Conservation (phyloP, 2,329 filamentous ascomycete genomes). For the Colletotrichum camelliae region DNA sequence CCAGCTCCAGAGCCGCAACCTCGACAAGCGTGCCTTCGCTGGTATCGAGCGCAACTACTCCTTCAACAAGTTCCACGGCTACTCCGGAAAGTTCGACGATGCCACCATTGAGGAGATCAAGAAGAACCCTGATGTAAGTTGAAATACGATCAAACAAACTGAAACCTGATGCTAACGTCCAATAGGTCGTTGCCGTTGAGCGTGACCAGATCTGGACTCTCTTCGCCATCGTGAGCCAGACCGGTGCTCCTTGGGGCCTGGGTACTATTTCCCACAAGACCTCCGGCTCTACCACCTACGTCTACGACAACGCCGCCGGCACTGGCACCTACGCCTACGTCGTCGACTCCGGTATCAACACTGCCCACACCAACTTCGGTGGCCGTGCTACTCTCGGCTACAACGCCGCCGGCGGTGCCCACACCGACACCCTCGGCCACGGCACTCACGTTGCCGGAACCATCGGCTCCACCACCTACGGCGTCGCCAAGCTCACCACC, state of each 20-base stretch:
- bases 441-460: conserved; percentile 55
- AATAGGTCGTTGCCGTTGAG: conserved; percentile 37
- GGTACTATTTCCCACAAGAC: conserved; percentile 48
- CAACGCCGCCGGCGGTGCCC: conserved; percentile 38
- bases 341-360: conserved; percentile 60
- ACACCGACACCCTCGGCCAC: conserved; percentile 46
- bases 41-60: conserved; percentile 23
- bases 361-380: conserved; percentile 49
- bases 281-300: conserved; percentile 38
- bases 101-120: conserved; percentile 46
- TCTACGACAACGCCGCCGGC: conserved; percentile 47
- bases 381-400: conserved; percentile 45
- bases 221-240: conserved; percentile 36
- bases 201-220: conserved; percentile 31
- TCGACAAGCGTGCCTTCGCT: conserved; percentile 32
- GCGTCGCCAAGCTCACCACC: conserved; percentile 48
- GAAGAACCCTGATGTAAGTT: conserved; percentile 43
- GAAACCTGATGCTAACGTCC: background rate
- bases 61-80: conserved; percentile 42
- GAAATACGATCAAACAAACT: fast-evolving
- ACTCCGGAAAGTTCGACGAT: conserved; percentile 46
- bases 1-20: conserved; percentile 34
- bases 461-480: conserved; percentile 48
- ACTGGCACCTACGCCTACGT: conserved; percentile 53
- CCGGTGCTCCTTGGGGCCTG: conserved; percentile 47